Evolutionary conservation across 148 eudicot species (phyloP), one percentile per base, ranked within the genome.

Genomic region (Simmondsia chinensis): DNA sequence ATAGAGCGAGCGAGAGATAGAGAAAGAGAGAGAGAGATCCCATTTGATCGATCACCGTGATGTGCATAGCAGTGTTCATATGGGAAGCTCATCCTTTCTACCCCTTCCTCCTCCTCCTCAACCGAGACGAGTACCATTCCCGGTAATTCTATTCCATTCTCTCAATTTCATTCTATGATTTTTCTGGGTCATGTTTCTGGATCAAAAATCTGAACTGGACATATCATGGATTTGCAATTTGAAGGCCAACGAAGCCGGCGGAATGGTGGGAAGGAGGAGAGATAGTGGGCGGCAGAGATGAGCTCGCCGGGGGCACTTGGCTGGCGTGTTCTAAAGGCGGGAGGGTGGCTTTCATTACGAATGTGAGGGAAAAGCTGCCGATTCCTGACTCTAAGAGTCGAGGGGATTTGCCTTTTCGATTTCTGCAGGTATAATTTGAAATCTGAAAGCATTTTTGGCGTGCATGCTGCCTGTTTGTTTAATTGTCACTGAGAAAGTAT

Each of bases 21-120:
- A n/a, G n/a, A n/a, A n/a, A n/a, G n/a, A n/a, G n/a, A n/a, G n/a
- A n/a, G n/a, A n/a, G n/a, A n/a, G n/a, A n/a, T n/a, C n/a, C n/a
- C n/a, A n/a, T n/a, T n/a, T n/a, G n/a, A n/a, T n/a, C n/a, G n/a
- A n/a, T n/a, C 31, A 28, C 31, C 17, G 39, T 13, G 26, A 80
- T 87, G 96, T 83, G 96, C 48, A 87, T 87, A 64, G 78, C 76
- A 7, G 86, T 70, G 31, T 83, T 87, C 25, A 9, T 68, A 46
- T 88, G 96, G 96, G 78, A 73, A 70, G 50, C 69, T 21, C 89
- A 88, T 34, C 89, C 96, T n/a, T 60, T 58, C 6, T 77, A 88
- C 72, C 94, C 96, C 6, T 57, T 87, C 45, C 37, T 88, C 19
- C 72, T 83, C 20, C 55, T 88, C 32, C 75, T 72, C 65, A 88